phyloP scores from a whole-genome alignment of 306 rosid genomes.

The Canavalia gladiata region DNA sequence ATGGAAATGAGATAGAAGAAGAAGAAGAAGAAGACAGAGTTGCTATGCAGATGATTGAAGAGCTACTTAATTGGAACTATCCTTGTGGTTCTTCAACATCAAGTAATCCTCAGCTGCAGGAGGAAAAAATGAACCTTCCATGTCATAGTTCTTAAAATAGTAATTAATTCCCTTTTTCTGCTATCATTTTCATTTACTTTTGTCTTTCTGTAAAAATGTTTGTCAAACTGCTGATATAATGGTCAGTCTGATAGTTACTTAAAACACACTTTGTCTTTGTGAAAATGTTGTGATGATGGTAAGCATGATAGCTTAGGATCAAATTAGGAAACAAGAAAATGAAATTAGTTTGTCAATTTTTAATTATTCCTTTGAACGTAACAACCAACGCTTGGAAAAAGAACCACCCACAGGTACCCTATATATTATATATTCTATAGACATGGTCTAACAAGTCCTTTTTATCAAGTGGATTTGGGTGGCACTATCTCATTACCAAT shows the following conservation, averaged over 20 bases:
- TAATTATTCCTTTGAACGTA: conserved; percentile 25
- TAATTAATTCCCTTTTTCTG: conserved; percentile 20
- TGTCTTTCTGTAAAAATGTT: conserved; percentile 24
- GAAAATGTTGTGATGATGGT: conserved; percentile 39
- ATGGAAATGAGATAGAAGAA: conserved; percentile 49
- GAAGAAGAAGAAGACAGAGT: conserved; percentile 82
- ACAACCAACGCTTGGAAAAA: conserved; percentile 17
- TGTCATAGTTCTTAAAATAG: conserved; percentile 46
- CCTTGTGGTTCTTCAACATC: conserved; percentile 53
- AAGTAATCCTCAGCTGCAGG: conserved; percentile 39
- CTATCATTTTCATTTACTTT: conserved; percentile 45
- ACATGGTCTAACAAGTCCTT: conserved; percentile 13
- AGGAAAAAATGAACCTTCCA: conserved; percentile 41
- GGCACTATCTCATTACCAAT: not conserved
- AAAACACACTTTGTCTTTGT: conserved; percentile 7
- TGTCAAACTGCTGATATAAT: conserved; percentile 34
- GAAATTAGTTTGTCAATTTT: conserved; percentile 47
- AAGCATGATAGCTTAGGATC: conserved; percentile 36
- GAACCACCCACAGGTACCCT: not conserved
- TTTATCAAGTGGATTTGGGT: not conserved
- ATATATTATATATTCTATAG: not conserved
- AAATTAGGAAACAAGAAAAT: not conserved
- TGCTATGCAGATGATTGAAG: conserved; percentile 97
- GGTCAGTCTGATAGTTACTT: conserved; percentile 46
- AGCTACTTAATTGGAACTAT: conserved; percentile 86